These are phyloP conservation scores for Metschnikowia cerradonensis DNA, from an alignment of 805 yeast species.

Conservation along the genomic window DNA sequence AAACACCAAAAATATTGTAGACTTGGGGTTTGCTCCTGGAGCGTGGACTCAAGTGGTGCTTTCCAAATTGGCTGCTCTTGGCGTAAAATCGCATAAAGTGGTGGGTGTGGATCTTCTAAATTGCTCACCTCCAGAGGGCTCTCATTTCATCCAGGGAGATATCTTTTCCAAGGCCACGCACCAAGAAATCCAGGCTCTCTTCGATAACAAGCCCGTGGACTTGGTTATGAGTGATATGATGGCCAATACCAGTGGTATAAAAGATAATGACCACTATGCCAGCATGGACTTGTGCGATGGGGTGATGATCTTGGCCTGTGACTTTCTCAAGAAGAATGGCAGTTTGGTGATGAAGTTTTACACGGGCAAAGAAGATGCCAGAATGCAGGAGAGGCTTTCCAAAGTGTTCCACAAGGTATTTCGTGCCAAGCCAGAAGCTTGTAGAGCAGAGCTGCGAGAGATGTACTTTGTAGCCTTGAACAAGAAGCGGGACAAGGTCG, in stretches of 20 bases:
- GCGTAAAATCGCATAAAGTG: slow-evolving; percentile 12
- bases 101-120: slow-evolving; percentile 30
- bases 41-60: slow-evolving; percentile 31
- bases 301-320: slow-evolving; percentile 71
- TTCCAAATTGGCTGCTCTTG: slow-evolving; percentile 10
- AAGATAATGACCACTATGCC: slow-evolving; percentile 73
- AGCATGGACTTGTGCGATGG: slow-evolving; percentile 94
- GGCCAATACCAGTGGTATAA: slow-evolving; percentile 84
- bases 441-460: slow-evolving; percentile 77
- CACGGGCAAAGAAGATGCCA: slow-evolving; percentile 73
- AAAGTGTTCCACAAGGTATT: slow-evolving; percentile 59
- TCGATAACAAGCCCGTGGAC: slow-evolving; percentile 32
- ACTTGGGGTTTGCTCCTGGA: slow-evolving; percentile 51
- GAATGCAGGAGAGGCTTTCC: slow-evolving; percentile 56
- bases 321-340: slow-evolving; percentile 68
- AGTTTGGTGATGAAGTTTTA: slow-evolving; percentile 76
- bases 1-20: slow-evolving; percentile 62
- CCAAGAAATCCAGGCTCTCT: slow-evolving; percentile 47
- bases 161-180: slow-evolving; percentile 49
- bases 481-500: slow-evolving; percentile 28
- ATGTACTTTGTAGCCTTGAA: slow-evolving; percentile 71
- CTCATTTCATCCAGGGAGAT: slow-evolving; percentile 38
- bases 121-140: slow-evolving; percentile 35
- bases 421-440: slow-evolving; percentile 76
- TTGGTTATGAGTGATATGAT: slow-evolving; percentile 76